phyloP scores from a whole-genome alignment of 768 basidiomycete genomes.

The Tulasnella sp. region DNA sequence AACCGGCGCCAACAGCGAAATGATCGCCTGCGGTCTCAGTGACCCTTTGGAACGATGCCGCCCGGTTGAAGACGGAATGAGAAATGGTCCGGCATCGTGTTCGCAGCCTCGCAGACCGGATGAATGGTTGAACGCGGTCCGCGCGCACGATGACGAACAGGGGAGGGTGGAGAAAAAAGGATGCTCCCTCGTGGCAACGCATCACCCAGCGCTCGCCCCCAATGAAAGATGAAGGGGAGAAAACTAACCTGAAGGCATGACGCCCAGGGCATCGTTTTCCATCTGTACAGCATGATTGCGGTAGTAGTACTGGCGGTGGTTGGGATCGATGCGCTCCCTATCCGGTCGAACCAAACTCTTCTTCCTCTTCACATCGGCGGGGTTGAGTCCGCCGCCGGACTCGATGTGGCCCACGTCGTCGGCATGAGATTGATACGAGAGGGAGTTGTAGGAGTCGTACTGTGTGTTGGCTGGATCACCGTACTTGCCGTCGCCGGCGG shows the following conservation, averaged over 20 bases:
- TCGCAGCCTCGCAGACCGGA: background rate
- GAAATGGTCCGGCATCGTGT: background rate
- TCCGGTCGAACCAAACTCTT: constrained; percentile 90
- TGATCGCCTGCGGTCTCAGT: background rate
- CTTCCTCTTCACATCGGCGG: constrained; percentile 48
- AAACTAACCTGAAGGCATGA: constrained; percentile 73
- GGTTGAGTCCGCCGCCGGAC: background rate
- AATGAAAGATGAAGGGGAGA: constrained; percentile 9
- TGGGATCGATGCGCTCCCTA: constrained; percentile 91
- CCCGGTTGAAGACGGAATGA: background rate
- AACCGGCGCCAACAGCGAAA: background rate
- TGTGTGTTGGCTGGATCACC: background rate
- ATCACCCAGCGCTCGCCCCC: background rate
- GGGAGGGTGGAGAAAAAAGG: background rate
- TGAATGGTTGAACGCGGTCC: background rate
- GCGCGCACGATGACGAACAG: background rate
- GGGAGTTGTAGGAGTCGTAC: background rate
- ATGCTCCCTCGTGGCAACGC: background rate
- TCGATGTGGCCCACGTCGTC: background rate
- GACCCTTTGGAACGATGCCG: background rate
- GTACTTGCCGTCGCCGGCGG: background rate
- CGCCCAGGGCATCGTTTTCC: constrained; percentile 64
- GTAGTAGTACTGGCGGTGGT: constrained; percentile 92
- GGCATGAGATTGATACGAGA: background rate
- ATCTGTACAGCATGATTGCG: constrained; percentile 74